Percentiles rank a stretch among this genome's conserved stretches.
Conservation (phyloP, 306 rosid genomes). For the Vigna unguiculata region DNA sequence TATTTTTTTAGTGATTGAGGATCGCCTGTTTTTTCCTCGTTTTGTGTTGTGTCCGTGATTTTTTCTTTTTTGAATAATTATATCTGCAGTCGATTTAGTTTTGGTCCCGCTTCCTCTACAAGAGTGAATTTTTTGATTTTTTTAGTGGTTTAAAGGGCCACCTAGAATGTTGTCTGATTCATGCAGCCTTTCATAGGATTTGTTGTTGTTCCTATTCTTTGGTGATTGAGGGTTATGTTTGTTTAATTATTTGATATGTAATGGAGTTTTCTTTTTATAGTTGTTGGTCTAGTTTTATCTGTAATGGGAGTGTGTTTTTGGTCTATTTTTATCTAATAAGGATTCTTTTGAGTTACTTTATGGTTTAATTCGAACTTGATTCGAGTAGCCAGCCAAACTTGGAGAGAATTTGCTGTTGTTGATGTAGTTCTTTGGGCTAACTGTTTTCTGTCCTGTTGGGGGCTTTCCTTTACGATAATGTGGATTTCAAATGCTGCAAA, state of each 20-base stretch:
- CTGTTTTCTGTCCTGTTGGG: not conserved
- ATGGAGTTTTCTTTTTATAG: not conserved
- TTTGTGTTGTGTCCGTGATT: no score
- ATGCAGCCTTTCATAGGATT: not conserved
- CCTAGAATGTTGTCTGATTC: not conserved
- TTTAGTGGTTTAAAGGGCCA: not conserved
- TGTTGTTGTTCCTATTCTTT: not conserved
- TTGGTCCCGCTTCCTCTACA: no score
- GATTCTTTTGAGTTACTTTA: no score
- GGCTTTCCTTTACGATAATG: not conserved
- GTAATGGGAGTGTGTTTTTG: not conserved
- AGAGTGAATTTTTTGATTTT: no score
- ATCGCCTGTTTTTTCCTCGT: no score
- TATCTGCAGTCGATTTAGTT: no score
- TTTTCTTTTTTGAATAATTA: no score
- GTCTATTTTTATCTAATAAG: not conserved
- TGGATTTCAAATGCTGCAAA: slow-evolving; percentile 34
- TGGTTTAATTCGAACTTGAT: not conserved
- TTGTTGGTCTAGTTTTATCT: not conserved
- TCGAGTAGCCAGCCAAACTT: not conserved
- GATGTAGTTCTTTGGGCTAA: slow-evolving; percentile 35
- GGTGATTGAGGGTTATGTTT: not conserved
- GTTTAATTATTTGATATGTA: not conserved
- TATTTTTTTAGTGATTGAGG: no score
- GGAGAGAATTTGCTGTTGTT: not conserved